Conservation (phyloP, 2,329 filamentous ascomycete species). For the Aureobasidium sp. region DNA sequence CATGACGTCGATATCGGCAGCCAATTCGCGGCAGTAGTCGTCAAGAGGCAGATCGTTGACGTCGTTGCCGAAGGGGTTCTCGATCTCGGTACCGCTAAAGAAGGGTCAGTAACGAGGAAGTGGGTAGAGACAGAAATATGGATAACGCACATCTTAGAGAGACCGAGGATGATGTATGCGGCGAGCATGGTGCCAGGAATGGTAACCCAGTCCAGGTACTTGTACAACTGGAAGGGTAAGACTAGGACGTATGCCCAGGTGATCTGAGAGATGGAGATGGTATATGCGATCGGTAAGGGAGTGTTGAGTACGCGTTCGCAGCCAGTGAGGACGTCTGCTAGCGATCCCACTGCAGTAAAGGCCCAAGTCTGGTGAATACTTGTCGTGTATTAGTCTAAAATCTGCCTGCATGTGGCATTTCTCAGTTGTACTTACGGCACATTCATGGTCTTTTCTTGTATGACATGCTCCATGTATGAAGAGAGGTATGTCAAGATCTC, state of each 20-base stretch:
- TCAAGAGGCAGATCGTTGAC: slow-evolving; percentile 78
- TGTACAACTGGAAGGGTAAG: slow-evolving; percentile 72
- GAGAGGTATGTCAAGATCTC: slow-evolving; percentile 71
- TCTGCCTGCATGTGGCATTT: no score
- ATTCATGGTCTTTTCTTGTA: slow-evolving; percentile 49
- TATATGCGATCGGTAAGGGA: slow-evolving; percentile 74
- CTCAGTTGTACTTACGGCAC: slow-evolving; percentile 30
- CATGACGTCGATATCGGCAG: slow-evolving; percentile 67
- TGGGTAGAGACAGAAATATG: background rate
- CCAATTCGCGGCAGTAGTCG: slow-evolving; percentile 67
- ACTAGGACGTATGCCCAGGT: slow-evolving; percentile 77
- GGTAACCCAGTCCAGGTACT: slow-evolving; percentile 60
- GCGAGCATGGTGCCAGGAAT: slow-evolving; percentile 65
- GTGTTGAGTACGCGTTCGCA: slow-evolving; percentile 76
- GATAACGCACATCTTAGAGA: slow-evolving; percentile 37
- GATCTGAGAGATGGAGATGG: slow-evolving; percentile 78
- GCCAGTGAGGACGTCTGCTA: slow-evolving; percentile 67
- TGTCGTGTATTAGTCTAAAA: no score
- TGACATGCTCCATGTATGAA: slow-evolving; percentile 56
- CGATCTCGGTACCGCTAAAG: slow-evolving; percentile 68
- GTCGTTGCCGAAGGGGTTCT: slow-evolving; percentile 77
- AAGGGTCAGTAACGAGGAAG: slow-evolving; percentile 25
- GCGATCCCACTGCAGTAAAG: slow-evolving; percentile 38
- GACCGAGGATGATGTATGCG: slow-evolving; percentile 76
- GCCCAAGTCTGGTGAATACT: background rate